Conservation (phyloP, 768 basidiomycete genomes). For the Boletus reticulatus region DNA sequence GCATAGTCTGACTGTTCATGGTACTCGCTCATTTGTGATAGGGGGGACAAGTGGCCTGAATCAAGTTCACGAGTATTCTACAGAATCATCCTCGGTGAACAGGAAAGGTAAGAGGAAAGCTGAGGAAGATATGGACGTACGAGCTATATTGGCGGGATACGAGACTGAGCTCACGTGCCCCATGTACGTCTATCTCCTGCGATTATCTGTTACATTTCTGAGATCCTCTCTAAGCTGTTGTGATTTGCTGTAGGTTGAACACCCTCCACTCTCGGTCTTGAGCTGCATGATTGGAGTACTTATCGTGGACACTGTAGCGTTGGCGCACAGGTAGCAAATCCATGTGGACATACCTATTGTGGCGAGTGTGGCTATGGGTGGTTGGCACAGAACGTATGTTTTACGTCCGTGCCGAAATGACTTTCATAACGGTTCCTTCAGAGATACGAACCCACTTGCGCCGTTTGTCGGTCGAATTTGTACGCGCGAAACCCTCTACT, state of each 20-base stretch:
- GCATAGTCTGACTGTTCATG: background rate
- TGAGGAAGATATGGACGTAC: constrained; percentile 23
- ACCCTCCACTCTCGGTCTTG: background rate
- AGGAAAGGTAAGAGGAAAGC: constrained; percentile 48
- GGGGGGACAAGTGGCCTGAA: background rate
- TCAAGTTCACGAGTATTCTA: constrained; percentile 1
- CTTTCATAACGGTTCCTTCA: constrained; percentile 15
- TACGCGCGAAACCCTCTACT: constrained; percentile 45
- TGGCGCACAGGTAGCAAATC: constrained; percentile 59
- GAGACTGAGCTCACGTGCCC: constrained; percentile 70
- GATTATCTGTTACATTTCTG: background rate
- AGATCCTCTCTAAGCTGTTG: constrained; percentile 50
- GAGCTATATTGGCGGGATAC: constrained; percentile 42
- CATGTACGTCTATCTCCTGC: constrained; percentile 49
- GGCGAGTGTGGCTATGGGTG: constrained; percentile 65
- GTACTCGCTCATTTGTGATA: constrained; percentile 9
- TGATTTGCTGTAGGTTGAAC: constrained; percentile 58
- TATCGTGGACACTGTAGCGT: constrained; percentile 41
- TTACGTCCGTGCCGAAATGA: background rate
- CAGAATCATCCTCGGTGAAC: constrained; percentile 11
- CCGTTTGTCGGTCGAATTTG: constrained; percentile 56
- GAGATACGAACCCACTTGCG: constrained; percentile 49
- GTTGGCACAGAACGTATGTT: constrained; percentile 51
- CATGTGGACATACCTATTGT: constrained; percentile 75
- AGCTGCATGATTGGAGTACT: background rate